These are phyloP conservation scores for Dalbergia cultrata DNA, from an alignment of 306 rosid species.

Conservation along the genomic window DNA sequence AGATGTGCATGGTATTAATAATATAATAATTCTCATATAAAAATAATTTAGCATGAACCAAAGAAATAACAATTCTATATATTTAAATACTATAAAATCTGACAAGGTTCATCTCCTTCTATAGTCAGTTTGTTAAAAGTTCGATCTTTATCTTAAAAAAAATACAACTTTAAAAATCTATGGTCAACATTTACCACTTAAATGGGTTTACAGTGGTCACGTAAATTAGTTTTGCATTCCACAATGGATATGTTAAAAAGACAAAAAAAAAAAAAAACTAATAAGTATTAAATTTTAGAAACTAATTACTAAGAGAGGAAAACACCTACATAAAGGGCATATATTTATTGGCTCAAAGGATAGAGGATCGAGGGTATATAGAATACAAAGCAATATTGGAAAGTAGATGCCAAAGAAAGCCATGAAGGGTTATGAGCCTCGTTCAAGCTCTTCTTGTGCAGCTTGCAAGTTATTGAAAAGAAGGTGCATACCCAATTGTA, in stretches of 20 bases:
- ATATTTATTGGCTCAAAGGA: slow-evolving; percentile 45
- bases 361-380: slow-evolving; percentile 20
- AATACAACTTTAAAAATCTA: too few relatives aligned
- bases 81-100: not conserved
- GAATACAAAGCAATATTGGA: slow-evolving; percentile 7
- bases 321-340: slow-evolving; percentile 34
- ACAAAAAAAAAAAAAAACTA: not conserved
- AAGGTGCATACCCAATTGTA: slow-evolving; percentile 79
- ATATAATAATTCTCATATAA: not conserved
- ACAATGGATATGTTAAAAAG: too few relatives aligned
- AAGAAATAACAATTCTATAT: not conserved
- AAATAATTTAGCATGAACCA: too few relatives aligned
- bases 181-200: too few relatives aligned
- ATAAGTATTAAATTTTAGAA: not conserved
- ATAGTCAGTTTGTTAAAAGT: too few relatives aligned
- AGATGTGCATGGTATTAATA: slow-evolving; percentile 17
- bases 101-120: too few relatives aligned
- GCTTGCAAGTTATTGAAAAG: slow-evolving; percentile 92
- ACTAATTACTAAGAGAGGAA: not conserved
- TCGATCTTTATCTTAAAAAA: too few relatives aligned
- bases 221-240: too few relatives aligned
- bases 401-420: slow-evolving; percentile 44
- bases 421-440: slow-evolving; percentile 79
- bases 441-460: slow-evolving; percentile 92
- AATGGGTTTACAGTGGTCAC: too few relatives aligned